Base-by-base conservation (phyloP, 768 basidiomycete species). In the Naematelia encephala region DNA sequence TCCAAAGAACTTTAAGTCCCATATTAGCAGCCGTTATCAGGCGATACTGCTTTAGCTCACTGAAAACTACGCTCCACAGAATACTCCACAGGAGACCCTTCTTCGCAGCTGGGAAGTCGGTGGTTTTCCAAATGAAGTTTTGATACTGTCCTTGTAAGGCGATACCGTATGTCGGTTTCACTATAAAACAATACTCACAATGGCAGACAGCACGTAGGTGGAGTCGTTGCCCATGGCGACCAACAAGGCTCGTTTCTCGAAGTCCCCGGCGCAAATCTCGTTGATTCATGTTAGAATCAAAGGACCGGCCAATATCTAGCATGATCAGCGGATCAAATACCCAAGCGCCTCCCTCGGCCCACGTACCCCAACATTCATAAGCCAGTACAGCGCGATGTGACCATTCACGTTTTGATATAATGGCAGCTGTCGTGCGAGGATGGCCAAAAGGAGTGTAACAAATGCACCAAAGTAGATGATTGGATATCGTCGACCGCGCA, bases 121-220 rank as follows among this genome's bases (percentile, higher is more conserved):
- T 55, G 8, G 64, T 66, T 30, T 68, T 68, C 70, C 70, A 72
- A 16, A 64, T 60, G 45, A 72, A 68, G 58, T 72, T 68, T 39
- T 39, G 34, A 16, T 39, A 39, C 34, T 39, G 34, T 39, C 34
- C 8, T 39, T 39, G 34, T 39, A 8, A 39, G 8, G 34, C 16
- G 8, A 39, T 8, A 16, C 34, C 8, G 8, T 39, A 39, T 16
- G 34, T 16, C 34, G 34, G 16, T 39, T 8, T 39, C 34, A 8
- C 8, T 39, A 8, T 8, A 8, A 39, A 39, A 39, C 3, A 19
- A 42, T 14, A 56, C 62, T 60, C 39, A 65, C 68, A 27, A 67
- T 54, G 27, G 66, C 61, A 51, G 65, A 66, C 4, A 66, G 51
- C 4, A 67, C 63, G 29, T 67, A 67, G 39, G 66, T 62, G 2